Evolutionary conservation across 2,329 filamentous ascomycete genomes (phyloP).

Genomic region (Pseudogymnoascus sp.): DNA sequence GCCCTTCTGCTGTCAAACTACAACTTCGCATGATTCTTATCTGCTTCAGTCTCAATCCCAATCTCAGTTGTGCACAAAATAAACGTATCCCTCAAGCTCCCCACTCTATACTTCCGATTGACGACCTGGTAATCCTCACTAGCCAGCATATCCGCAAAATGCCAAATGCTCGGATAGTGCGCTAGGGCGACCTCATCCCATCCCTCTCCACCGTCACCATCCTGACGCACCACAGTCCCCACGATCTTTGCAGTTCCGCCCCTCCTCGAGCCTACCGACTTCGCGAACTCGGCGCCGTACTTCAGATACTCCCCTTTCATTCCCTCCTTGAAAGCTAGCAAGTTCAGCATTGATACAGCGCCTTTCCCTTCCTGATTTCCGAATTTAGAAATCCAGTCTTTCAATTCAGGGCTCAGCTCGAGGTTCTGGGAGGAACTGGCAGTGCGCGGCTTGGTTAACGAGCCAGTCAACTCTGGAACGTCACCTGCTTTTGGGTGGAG

Average conservation of each 20-base stretch:
- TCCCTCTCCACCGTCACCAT: slow-evolving; percentile 23
- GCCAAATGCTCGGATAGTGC: slow-evolving; percentile 52
- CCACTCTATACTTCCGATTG: slow-evolving; percentile 43
- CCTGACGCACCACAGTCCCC: slow-evolving; percentile 40
- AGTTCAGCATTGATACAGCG: slow-evolving; percentile 55
- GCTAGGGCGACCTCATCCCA: slow-evolving; percentile 59
- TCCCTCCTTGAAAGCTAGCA: slow-evolving; percentile 46
- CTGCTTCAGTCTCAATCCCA: slow-evolving; percentile 20
- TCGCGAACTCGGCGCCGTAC: slow-evolving; percentile 47
- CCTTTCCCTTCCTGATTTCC: slow-evolving; percentile 24
- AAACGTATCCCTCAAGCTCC: slow-evolving; percentile 42
- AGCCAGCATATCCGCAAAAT: slow-evolving; percentile 54
- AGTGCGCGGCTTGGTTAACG: slow-evolving; percentile 26
- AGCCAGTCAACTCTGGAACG: slow-evolving; percentile 30
- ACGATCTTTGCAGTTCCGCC: slow-evolving; percentile 55
- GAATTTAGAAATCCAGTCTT: slow-evolving; percentile 39
- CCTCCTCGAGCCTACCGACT: slow-evolving; percentile 39
- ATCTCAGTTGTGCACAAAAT: slow-evolving; percentile 46
- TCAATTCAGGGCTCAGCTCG: slow-evolving; percentile 43
- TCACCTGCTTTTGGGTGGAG: slow-evolving; percentile 29
- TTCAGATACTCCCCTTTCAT: slow-evolving; percentile 45
- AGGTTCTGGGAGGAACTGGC: slow-evolving; percentile 37
- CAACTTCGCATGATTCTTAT: background rate
- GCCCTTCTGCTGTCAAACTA: background rate
- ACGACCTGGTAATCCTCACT: slow-evolving; percentile 50